Evolutionary conservation across 306 rosid genomes (phyloP), one percentile per base, ranked within the genome.

Genomic region (Pterocarpus santalinus): DNA sequence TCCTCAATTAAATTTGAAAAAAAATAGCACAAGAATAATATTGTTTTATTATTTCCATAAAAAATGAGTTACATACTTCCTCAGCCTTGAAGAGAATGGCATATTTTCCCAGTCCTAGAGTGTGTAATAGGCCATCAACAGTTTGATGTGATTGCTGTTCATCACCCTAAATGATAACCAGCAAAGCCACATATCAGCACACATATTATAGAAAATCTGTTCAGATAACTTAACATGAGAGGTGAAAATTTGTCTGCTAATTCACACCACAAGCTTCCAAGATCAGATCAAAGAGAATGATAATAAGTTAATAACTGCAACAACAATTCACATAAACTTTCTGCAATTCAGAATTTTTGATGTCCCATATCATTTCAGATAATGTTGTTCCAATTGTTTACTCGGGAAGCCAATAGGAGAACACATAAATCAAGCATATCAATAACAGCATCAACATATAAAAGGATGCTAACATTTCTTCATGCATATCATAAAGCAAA

Each of bases 1-100:
- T 60, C 44, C 51, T 69, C 16, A 71, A 36, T 17, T 65, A 55
- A 66, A 76, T 47, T 46, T 14, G 4, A 69, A 72, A 65, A 74
- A 69, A 73, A 83, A 76, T 43, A 32, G 79, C 32, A 53, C 6
- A 15, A 41, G 22, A 4, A 58, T 4, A 53, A 38, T 49, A 58
- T 78, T 58, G 73, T 56, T 38, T n/a, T n/a, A n/a, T n/a, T n/a
- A 39, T 69, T 74, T n/a, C 52, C 8, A 43, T 44, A 84, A 47
- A 61, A 71, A 80, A 82, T 8, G 66, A 83, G 73, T 39, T 44
- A 87, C 97, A 71, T 92, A 95, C 99, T 83, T 95, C 99, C 90
- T 95, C 99, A 28, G 94, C 99, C 84, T 95, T 95, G 80, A 95
- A 95, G 65, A 88, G 81, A 76, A 95, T 85, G 69, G 81, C 90